phyloP scores from a whole-genome alignment of 176 grass and related monocot genomes.

The Avena eriantha region DNA sequence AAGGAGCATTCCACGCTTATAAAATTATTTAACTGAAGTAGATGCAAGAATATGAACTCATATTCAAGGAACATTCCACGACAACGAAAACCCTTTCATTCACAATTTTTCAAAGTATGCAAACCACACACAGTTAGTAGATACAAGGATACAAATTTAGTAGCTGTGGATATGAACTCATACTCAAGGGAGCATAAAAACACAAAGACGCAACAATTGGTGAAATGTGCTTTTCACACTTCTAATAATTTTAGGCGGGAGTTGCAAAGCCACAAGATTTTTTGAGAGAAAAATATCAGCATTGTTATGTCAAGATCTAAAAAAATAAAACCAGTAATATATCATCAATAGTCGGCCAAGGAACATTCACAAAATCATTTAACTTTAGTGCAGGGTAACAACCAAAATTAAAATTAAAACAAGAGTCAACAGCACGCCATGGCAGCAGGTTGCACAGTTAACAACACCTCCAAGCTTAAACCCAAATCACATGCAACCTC shows the following conservation, averaged over 20 bases:
- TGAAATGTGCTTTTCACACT: background rate
- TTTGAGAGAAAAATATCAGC: background rate
- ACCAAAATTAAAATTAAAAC: constrained; percentile 1
- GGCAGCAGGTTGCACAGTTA: background rate
- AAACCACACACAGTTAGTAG: constrained; percentile 14
- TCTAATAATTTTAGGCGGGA: background rate
- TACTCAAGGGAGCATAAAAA: constrained; percentile 25
- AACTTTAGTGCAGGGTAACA: constrained; percentile 7
- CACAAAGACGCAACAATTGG: background rate
- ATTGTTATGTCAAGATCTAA: constrained; percentile 29
- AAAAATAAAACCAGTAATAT: background rate
- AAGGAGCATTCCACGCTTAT: background rate
- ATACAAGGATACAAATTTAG: constrained; percentile 25
- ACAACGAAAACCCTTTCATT: constrained; percentile 45
- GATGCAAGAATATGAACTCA: background rate
- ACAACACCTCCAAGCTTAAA: background rate
- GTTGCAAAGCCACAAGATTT: background rate
- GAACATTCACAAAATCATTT: constrained; percentile 5
- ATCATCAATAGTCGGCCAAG: background rate
- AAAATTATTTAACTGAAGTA: background rate
- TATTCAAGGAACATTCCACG: background rate
- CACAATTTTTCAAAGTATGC: background rate
- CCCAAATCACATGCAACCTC: background rate
- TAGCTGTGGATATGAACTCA: background rate
- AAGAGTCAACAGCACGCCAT: background rate